Conservation (phyloP, 495 filamentous ascomycete species). For the Annulohypoxylon nitens region DNA sequence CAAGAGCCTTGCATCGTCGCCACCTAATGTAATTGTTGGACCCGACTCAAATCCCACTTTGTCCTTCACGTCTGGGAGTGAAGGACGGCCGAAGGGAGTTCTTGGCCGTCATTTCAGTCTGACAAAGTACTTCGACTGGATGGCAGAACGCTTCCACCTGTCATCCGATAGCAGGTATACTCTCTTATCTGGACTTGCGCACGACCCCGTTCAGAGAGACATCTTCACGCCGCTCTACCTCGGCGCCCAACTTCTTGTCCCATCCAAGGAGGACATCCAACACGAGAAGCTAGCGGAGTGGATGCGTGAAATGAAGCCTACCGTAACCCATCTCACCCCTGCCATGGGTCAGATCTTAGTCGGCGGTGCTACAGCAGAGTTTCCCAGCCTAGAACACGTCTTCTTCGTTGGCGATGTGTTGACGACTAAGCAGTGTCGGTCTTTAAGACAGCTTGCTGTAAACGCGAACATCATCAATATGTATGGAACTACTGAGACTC, state of each 20-base stretch:
- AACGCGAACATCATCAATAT: slow-evolving; percentile 89
- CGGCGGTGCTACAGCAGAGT: slow-evolving; percentile 82
- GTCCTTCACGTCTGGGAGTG: slow-evolving; percentile 86
- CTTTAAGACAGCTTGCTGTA: slow-evolving; percentile 79
- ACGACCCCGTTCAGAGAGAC: slow-evolving; percentile 74
- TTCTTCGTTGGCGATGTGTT: slow-evolving; percentile 97
- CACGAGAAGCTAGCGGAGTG: slow-evolving; percentile 92
- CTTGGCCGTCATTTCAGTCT: slow-evolving; percentile 89
- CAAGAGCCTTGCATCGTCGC: slow-evolving; percentile 63
- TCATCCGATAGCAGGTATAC: slow-evolving; percentile 83
- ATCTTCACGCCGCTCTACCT: slow-evolving; percentile 95
- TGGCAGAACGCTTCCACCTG: slow-evolving; percentile 84
- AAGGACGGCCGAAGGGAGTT: slow-evolving; percentile 92
- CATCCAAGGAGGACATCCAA: slow-evolving; percentile 85
- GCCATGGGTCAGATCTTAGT: slow-evolving; percentile 97
- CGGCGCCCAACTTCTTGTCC: slow-evolving; percentile 84
- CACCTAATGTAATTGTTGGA: slow-evolving; percentile 84
- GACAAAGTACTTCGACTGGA: slow-evolving; percentile 92
- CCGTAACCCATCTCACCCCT: slow-evolving; percentile 91
- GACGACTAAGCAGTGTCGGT: slow-evolving; percentile 87
- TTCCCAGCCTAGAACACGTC: slow-evolving; percentile 80
- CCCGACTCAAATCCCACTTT: slow-evolving; percentile 90
- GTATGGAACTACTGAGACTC: slow-evolving; percentile 94
- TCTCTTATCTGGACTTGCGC: slow-evolving; percentile 85
- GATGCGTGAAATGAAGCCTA: slow-evolving; percentile 84